phyloP scores from a whole-genome alignment of 2,329 filamentous ascomycete genomes.

The Fusarium oxysporum region DNA sequence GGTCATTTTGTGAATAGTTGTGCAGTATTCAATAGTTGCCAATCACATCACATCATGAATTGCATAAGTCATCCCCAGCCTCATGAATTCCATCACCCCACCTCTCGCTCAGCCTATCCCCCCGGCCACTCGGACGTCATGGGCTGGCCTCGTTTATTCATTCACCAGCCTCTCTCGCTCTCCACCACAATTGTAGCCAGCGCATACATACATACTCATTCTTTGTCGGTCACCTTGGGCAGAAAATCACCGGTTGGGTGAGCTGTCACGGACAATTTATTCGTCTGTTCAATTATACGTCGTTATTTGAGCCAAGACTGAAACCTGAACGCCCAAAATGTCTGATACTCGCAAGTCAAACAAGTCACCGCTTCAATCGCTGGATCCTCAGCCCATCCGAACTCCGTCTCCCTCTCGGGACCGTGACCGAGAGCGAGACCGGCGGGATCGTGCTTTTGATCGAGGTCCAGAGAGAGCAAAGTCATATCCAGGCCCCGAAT shows the following conservation, averaged over 20 bases:
- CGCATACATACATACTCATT: slow-evolving; percentile 25
- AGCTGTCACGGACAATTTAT: neutral
- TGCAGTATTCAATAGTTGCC: slow-evolving; percentile 15
- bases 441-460: slow-evolving; percentile 19
- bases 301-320: neutral
- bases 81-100: slow-evolving; percentile 37
- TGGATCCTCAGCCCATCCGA: slow-evolving; percentile 46
- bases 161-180: slow-evolving; percentile 40
- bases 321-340: slow-evolving; percentile 17
- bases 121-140: slow-evolving; percentile 40
- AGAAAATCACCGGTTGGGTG: slow-evolving; percentile 3
- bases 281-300: neutral
- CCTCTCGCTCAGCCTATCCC: slow-evolving; percentile 29
- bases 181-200: slow-evolving; percentile 31
- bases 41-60: slow-evolving; percentile 18
- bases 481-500: slow-evolving; percentile 36
- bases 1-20: slow-evolving; percentile 19
- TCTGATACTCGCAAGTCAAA: slow-evolving; percentile 36
- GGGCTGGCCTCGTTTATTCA: slow-evolving; percentile 37
- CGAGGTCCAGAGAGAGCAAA: slow-evolving; percentile 37
- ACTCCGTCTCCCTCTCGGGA: slow-evolving; percentile 41
- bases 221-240: slow-evolving; percentile 13
- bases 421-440: slow-evolving; percentile 18
- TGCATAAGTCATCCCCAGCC: slow-evolving; percentile 43
- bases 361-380: slow-evolving; percentile 41